Evolutionary conservation across 2,329 filamentous ascomycete genomes (phyloP).

Genomic region (Xenoacremonium recifei): DNA sequence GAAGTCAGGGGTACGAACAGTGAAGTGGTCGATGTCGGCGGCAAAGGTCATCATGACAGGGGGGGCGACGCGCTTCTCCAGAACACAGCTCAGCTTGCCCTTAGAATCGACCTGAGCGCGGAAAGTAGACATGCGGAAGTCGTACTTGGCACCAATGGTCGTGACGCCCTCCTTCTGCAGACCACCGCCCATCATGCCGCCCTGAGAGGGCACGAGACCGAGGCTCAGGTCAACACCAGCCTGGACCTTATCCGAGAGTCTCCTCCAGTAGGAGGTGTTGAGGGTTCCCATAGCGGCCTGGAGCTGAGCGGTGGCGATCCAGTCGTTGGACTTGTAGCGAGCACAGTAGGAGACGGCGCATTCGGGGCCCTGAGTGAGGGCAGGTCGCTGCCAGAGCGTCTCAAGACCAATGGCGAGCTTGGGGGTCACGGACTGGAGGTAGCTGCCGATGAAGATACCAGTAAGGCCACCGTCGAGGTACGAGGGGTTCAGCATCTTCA

Average conservation of each 20-base stretch:
- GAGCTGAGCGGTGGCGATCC: slow-evolving; percentile 88
- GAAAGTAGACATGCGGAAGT: slow-evolving; percentile 95
- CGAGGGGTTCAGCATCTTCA: slow-evolving; percentile 97
- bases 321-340: slow-evolving; percentile 87
- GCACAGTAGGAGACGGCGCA: slow-evolving; percentile 86
- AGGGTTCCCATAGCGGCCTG: slow-evolving; percentile 79
- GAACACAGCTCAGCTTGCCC: slow-evolving; percentile 86
- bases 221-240: slow-evolving; percentile 94
- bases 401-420: slow-evolving; percentile 86
- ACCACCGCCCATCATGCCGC: slow-evolving; percentile 72
- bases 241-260: slow-evolving; percentile 90
- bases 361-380: slow-evolving; percentile 83
- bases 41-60: slow-evolving; percentile 93
- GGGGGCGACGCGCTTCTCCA: slow-evolving; percentile 94
- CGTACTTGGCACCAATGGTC: slow-evolving; percentile 94
- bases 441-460: slow-evolving; percentile 93
- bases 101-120: slow-evolving; percentile 93
- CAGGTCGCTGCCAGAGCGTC: slow-evolving; percentile 88
- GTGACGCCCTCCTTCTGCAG: slow-evolving; percentile 84
- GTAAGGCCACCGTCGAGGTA: slow-evolving; percentile 87
- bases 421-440: slow-evolving; percentile 89
- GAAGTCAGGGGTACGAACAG: slow-evolving; percentile 59
- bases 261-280: slow-evolving; percentile 91
- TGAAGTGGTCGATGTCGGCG: slow-evolving; percentile 92
- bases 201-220: slow-evolving; percentile 66